Conservation (phyloP, 805 yeast genomes). For the Gaillardinia entomophila region DNA sequence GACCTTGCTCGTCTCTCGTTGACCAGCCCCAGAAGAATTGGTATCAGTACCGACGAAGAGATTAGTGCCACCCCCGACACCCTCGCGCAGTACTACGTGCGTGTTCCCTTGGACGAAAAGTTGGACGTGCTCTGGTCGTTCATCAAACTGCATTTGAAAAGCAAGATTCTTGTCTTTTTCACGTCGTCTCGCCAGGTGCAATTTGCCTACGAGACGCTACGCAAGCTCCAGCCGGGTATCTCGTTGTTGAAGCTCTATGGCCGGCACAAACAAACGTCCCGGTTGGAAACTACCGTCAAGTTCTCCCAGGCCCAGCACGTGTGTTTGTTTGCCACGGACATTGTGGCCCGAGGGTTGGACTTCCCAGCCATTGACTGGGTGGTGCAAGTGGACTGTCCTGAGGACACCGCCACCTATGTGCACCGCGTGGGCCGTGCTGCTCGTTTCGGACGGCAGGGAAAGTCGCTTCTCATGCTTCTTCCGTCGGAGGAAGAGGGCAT, state of each 20-base stretch:
- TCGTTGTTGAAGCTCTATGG: conserved; percentile 83
- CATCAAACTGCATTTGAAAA: conserved; percentile 73
- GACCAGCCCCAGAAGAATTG: conserved; percentile 48
- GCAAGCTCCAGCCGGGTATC: conserved; percentile 88
- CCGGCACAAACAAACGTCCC: conserved; percentile 82
- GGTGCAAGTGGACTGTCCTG: conserved; percentile 88
- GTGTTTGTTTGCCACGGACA: conserved; percentile 84
- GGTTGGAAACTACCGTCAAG: conserved; percentile 75
- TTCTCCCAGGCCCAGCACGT: conserved; percentile 75
- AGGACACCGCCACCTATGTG: conserved; percentile 81
- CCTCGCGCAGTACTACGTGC: conserved; percentile 77
- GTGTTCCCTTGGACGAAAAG: conserved; percentile 70
- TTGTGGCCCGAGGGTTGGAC: conserved; percentile 88
- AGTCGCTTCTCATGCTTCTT: conserved; percentile 73
- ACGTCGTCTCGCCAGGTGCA: conserved; percentile 90
- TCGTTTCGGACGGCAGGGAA: conserved; percentile 78
- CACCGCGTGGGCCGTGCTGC: conserved; percentile 92
- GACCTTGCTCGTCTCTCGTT: conserved; percentile 80
- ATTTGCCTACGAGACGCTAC: conserved; percentile 78
- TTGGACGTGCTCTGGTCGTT: conserved; percentile 83
- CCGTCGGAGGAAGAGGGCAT: conserved; percentile 81
- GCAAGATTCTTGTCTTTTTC: conserved; percentile 75
- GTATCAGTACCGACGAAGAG: conserved; percentile 37
- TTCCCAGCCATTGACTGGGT: conserved; percentile 95
- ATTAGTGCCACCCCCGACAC: conserved; percentile 75